Percentiles rank a stretch among this genome's conserved stretches.
Evolutionary conservation across 2,329 filamentous ascomycete genomes (phyloP).

Genomic region (Volutella citrinella): DNA sequence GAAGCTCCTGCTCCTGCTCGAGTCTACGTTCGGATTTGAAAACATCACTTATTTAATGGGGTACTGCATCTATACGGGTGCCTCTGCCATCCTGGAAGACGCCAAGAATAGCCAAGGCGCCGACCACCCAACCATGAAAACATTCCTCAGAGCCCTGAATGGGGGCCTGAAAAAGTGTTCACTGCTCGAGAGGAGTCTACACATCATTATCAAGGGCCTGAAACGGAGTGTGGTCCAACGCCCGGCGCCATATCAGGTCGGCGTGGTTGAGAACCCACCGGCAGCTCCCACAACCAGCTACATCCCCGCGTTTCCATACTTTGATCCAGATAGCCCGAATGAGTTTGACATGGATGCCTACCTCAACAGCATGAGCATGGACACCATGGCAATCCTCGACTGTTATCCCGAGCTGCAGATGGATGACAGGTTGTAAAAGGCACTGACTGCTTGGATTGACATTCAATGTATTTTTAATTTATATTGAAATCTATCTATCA

Average conservation of each 20-base stretch:
- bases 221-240: too few relatives aligned
- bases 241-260: background rate
- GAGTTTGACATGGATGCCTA: background rate
- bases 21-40: too few relatives aligned
- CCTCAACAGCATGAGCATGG: background rate
- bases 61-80: background rate
- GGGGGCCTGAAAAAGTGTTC: slow-evolving; percentile 1
- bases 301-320: background rate
- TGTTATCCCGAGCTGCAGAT: background rate
- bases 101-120: background rate
- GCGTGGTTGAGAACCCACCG: background rate
- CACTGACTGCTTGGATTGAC: background rate
- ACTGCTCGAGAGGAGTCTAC: background rate
- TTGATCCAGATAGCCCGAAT: background rate
- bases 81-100: slow-evolving; percentile 1
- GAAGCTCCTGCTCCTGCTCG: background rate
- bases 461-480: background rate
- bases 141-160: background rate
- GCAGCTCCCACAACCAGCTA: background rate
- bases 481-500: too few relatives aligned
- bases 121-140: background rate
- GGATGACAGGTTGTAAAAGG: background rate
- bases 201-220: background rate
- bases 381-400: background rate
- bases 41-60: background rate